Evolutionary conservation across 2,329 filamentous ascomycete species (phyloP).

Genomic region (Xylaria sp.): DNA sequence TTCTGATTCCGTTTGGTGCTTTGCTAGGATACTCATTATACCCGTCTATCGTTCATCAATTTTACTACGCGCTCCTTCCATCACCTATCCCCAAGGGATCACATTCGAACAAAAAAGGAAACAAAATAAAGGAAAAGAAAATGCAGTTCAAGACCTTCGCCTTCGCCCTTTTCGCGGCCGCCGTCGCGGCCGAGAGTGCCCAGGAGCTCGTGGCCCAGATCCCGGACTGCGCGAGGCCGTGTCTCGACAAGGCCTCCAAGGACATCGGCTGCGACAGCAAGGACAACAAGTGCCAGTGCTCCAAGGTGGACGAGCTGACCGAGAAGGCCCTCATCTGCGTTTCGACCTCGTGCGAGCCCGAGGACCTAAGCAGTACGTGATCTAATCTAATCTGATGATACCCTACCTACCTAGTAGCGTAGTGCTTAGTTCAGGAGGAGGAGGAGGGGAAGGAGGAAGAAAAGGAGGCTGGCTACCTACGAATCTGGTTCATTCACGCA

Average conservation of each 20-base stretch:
- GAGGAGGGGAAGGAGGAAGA: too few species aligned
- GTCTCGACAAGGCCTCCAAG: conserved; percentile 38
- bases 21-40: neutral
- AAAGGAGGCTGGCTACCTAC: too few species aligned
- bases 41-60: neutral
- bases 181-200: conserved; percentile 29
- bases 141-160: conserved; percentile 38
- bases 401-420: too few species aligned
- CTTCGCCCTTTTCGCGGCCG: conserved; percentile 31
- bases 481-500: too few species aligned
- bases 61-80: too few species aligned
- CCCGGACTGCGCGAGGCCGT: conserved; percentile 44
- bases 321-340: conserved; percentile 41
- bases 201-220: conserved; percentile 36
- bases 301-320: conserved; percentile 40
- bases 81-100: neutral
- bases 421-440: too few species aligned
- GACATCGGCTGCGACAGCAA: conserved; percentile 38
- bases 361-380: conserved; percentile 42
- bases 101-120: neutral
- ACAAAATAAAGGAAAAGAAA: conserved; percentile 11
- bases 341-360: conserved; percentile 37
- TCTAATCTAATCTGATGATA: too few species aligned
- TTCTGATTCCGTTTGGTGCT: neutral
- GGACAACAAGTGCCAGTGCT: conserved; percentile 45